phyloP scores from a whole-genome alignment of 129 eudicot species.

The Ambrosia artemisiifolia region DNA sequence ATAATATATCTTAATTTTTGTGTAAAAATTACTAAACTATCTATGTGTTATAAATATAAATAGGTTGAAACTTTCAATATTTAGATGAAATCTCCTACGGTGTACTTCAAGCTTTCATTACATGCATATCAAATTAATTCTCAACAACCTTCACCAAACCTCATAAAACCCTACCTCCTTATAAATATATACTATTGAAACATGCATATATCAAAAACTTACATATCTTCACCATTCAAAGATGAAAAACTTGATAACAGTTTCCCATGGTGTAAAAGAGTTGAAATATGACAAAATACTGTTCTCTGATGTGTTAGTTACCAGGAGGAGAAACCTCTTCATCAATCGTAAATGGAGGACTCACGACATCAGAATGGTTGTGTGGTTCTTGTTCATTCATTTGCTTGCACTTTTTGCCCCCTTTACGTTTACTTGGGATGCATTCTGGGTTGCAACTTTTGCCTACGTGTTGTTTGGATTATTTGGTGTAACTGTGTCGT shows the following conservation, averaged over 20 bases:
- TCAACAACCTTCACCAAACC: neutral
- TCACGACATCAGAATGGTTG: neutral
- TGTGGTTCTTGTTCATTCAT: conserved; percentile 4
- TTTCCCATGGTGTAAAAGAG: neutral
- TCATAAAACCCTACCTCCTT: neutral
- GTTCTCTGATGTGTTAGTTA: conserved; percentile 15
- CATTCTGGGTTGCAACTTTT: neutral
- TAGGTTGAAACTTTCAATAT: too few relatives aligned
- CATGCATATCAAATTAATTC: too few relatives aligned
- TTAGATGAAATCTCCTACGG: too few relatives aligned
- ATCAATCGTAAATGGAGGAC: conserved; percentile 26
- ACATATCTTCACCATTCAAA: neutral
- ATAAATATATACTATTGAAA: neutral
- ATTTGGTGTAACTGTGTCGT: conserved; percentile 9
- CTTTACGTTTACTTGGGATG: conserved; percentile 29
- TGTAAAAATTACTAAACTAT: too few relatives aligned
- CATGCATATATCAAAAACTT: neutral
- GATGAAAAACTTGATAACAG: neutral
- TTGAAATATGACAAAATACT: neutral
- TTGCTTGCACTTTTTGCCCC: conserved; percentile 25
- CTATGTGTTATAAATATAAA: too few relatives aligned
- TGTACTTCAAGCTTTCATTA: too few relatives aligned
- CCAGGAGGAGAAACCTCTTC: conserved; percentile 12
- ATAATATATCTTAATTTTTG: too few relatives aligned
- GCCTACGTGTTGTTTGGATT: neutral